Percentiles rank a stretch among this genome's conserved stretches.
Evolutionary conservation across 1,284 basidiomycete species (phyloP).

Genomic region (Mycosarcoma mackinlayi): DNA sequence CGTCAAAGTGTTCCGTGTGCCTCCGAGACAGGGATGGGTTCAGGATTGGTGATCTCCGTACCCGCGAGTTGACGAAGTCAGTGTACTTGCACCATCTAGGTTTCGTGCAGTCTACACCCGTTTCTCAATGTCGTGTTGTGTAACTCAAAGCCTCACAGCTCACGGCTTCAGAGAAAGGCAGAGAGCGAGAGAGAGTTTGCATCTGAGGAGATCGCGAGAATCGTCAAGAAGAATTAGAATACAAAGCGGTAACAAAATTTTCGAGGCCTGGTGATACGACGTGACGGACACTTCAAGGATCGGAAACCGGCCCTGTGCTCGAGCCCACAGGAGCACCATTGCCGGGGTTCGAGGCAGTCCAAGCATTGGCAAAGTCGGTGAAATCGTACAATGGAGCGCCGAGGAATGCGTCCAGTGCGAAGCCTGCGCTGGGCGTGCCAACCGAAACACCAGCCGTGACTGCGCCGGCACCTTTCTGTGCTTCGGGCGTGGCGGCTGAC

Average conservation of each 20-base stretch:
- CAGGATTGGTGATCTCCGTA: slow-evolving; percentile 24
- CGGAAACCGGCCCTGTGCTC: slow-evolving; percentile 30
- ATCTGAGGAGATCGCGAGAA: too few relatives aligned
- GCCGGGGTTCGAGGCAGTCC: slow-evolving; percentile 35
- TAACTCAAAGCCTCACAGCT: too few relatives aligned
- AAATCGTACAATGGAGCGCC: slow-evolving; percentile 49
- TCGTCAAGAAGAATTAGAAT: background rate
- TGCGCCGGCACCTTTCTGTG: background rate
- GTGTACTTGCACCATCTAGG: too few relatives aligned
- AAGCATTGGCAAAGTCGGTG: slow-evolving; percentile 46
- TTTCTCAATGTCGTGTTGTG: too few relatives aligned
- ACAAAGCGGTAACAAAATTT: too few relatives aligned
- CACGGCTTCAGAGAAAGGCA: too few relatives aligned
- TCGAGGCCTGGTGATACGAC: too few relatives aligned
- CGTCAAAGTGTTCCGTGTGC: slow-evolving; percentile 70
- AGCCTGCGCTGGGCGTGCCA: slow-evolving; percentile 52
- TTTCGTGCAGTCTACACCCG: too few relatives aligned
- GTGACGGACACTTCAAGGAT: too few relatives aligned
- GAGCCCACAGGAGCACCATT: slow-evolving; percentile 3
- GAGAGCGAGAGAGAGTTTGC: too few relatives aligned
- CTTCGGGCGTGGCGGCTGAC: slow-evolving; percentile 1
- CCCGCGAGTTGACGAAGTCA: too few relatives aligned
- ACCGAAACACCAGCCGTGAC: slow-evolving; percentile 14
- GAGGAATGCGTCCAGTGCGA: slow-evolving; percentile 42
- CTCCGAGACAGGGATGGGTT: slow-evolving; percentile 46